Base-by-base conservation (phyloP, 2,329 filamentous ascomycete genomes). In the Pestalotiopsis sp. region DNA sequence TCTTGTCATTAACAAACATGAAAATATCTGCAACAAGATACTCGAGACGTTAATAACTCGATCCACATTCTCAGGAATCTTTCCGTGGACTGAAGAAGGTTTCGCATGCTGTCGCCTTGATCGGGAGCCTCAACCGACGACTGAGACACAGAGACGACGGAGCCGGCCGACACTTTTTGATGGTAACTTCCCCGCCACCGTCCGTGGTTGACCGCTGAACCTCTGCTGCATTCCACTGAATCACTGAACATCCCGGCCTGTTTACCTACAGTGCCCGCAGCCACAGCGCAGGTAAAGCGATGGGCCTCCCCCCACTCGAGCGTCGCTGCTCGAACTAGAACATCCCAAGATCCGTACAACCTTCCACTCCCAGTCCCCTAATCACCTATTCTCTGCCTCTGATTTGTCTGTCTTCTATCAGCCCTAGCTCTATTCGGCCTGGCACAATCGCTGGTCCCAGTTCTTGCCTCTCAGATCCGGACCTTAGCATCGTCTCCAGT, bases 131-230 rank as follows among this genome's bases (percentile, higher is more conserved):
- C 13, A 23, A 63, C 60, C 60, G 20, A 40, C 27, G 27, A 63
- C 6, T n/a, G 14, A 14, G 23, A 63, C n/a, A n/a, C 3, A 49
- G 40, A 25, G 20, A 12, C 45, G 23, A 66, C 63, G 63, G 65
- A 66, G 65, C 65, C 65, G 65, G 65, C 65, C 65, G 65, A 66
- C 20, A 41, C 36, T 20, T 49, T 57, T 57, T n/a, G 62, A 14
- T 56, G 45, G 63, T 20, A 14, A 17, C 31, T n/a, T 27, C 63
- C 63, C 45, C 63, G 63, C 63, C 41, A 56, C 49, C 52, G 45
- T 23, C 63, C 63, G 62, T 27, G 31, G 62, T 52, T 27, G 62
- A 65, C 62, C 62, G 62, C 62, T 31, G 17, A 1, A 60, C 23
- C 5, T 23, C 17, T 23, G 13, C 25, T 9, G 17, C 20, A 23